Evolutionary conservation across 148 eudicot species (phyloP), one percentile per base, ranked within the genome.

Genomic region (Chenopodium suecicum): DNA sequence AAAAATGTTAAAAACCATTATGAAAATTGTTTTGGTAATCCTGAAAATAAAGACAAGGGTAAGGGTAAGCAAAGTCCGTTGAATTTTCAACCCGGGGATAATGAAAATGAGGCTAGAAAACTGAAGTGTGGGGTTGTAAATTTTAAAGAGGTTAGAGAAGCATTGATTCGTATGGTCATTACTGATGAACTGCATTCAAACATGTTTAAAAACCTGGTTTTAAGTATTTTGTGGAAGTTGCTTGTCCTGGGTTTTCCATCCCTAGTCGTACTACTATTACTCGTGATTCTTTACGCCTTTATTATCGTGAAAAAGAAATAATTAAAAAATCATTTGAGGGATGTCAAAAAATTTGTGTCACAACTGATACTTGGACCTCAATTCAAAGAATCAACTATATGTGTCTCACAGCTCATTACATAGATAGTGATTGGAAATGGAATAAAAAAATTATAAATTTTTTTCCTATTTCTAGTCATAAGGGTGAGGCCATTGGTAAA

Each of bases 131-230:
- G 66, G 64, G 12, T 66, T 6, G 27, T 75, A n/a, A 54, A 75
- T 74, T 20, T 74, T 29, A 29, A 29, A 29, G 31, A 29, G 31
- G 31, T 29, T 29, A 29, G 31, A 29, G 31, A 29, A 29, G 14
- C 54, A 44, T 19, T 34, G 7, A 27, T 47, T 73, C 25, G 10
- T 22, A 72, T n/a, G 54, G 20, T 37, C 19, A 17, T 2, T 46
- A 54, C 56, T 54, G 46, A 75, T 75, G 78, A 75, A n/a, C 10
- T 54, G 16, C 78, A 14, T 75, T 75, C 56, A 75, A 17, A 48
- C 22, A 11, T 56, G 66, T 46, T 46, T 0, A 46, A 46, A 46
- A 46, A 9, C 9, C 9, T 9, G 48, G 48, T 9, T 46, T 46
- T 75, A 29, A 22, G 44, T 29, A 75, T 31, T 56, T 75, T 9